These are phyloP conservation scores for Alternaria brassicae DNA, from an alignment of 2,329 filamentous ascomycete species.

Conservation along the genomic window DNA sequence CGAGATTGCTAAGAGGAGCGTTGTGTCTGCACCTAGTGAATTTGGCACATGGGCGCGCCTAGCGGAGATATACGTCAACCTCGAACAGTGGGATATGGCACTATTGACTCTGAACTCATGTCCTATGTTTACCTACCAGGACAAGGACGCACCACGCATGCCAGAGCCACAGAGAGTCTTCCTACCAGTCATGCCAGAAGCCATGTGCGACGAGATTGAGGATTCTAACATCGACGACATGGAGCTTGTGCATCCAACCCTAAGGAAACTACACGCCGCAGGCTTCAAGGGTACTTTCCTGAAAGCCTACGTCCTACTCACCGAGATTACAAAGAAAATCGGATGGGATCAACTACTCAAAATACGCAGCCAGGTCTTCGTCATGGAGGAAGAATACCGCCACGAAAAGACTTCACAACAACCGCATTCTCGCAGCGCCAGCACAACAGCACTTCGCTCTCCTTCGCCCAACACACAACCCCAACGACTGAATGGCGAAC, in stretches of 20 bases:
- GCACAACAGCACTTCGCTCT: constrained; percentile 77
- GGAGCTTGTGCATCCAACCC: constrained; percentile 85
- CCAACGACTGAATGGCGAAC: constrained; percentile 45
- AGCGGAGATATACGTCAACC: constrained; percentile 89
- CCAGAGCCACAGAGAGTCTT: constrained; percentile 89
- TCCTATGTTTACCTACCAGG: constrained; percentile 99
- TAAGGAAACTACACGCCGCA: constrained; percentile 85
- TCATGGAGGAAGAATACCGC: constrained; percentile 99
- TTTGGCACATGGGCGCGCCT: constrained; percentile 96
- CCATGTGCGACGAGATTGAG: constrained; percentile 93
- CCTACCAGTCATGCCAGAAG: constrained; percentile 86
- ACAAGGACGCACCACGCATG: constrained; percentile 95
- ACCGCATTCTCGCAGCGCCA: constrained; percentile 70
- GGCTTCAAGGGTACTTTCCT: constrained; percentile 95
- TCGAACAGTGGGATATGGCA: constrained; percentile 97
- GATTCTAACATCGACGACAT: constrained; percentile 80
- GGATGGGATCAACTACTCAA: constrained; percentile 97
- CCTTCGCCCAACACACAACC: constrained; percentile 59
- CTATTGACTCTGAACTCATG: constrained; percentile 96
- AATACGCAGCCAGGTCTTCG: constrained; percentile 95
- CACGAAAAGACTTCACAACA: constrained; percentile 69
- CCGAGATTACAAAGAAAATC: constrained; percentile 94
- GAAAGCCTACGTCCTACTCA: constrained; percentile 91
- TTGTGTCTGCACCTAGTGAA: constrained; percentile 93
- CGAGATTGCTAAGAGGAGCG: constrained; percentile 91